These are phyloP conservation scores for Neurospora sp. DNA, from an alignment of 495 filamentous ascomycete genomes.

Conservation along the genomic window DNA sequence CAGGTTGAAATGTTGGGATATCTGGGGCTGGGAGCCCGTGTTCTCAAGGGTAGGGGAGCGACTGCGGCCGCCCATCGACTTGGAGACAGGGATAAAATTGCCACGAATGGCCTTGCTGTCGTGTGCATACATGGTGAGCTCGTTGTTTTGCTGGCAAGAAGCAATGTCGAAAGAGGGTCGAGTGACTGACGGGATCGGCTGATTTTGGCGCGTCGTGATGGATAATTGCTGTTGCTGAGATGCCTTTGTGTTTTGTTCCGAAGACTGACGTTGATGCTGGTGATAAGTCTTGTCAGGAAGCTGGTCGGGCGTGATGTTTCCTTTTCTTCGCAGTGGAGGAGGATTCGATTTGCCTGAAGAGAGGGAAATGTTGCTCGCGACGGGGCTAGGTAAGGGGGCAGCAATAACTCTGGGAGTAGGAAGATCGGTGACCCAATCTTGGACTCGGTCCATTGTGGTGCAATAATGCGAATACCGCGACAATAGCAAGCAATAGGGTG, in stretches of 20 bases:
- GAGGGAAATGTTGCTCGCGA: background rate
- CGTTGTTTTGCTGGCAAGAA: background rate
- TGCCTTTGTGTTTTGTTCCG: too few species aligned
- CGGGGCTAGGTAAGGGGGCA: background rate
- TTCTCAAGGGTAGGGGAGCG: slow-evolving; percentile 3
- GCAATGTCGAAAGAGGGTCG: background rate
- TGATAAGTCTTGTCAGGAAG: background rate
- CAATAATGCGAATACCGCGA: background rate
- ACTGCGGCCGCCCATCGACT: slow-evolving; percentile 4
- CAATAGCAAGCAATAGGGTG: background rate
- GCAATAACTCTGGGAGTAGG: background rate
- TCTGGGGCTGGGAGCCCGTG: background rate
- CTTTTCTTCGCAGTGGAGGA: background rate
- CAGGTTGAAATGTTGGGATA: background rate
- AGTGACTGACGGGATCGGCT: background rate
- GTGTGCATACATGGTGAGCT: background rate
- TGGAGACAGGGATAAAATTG: slow-evolving; percentile 16
- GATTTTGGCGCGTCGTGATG: background rate
- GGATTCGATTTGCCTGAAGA: background rate
- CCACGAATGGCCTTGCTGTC: slow-evolving; percentile 13
- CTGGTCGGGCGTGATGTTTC: background rate
- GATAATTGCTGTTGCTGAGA: background rate
- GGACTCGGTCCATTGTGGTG: background rate
- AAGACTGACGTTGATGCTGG: background rate
- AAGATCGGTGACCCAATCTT: background rate